Conservation (phyloP, 371 early-diverging fungal genomes). For the Mucor sp. region DNA sequence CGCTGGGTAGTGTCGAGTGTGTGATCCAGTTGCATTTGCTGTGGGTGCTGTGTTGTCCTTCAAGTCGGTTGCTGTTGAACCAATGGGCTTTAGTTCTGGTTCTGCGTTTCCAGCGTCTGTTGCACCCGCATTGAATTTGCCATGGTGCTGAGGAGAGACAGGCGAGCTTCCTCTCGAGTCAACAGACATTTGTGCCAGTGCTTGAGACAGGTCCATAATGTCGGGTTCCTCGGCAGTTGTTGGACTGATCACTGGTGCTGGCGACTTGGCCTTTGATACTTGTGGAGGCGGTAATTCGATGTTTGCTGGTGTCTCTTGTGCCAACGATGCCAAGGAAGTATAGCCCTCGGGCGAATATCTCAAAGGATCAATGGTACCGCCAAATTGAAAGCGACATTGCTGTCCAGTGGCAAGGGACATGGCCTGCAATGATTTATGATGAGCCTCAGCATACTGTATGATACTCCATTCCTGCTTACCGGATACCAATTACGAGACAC, state of each 20-base stretch:
- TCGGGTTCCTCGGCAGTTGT: slow-evolving; percentile 12
- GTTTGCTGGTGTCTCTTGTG: slow-evolving; percentile 3
- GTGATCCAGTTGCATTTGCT: not conserved
- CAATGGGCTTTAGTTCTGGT: slow-evolving; percentile 27
- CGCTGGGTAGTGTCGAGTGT: not conserved
- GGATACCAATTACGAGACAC: slow-evolving; percentile 57
- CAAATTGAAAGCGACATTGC: slow-evolving; percentile 43
- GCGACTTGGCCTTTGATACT: not conserved
- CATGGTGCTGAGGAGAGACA: not conserved
- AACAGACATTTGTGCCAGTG: not conserved
- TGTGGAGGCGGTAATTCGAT: slow-evolving; percentile 29
- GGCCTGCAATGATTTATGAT: slow-evolving; percentile 21
- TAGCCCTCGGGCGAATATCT: slow-evolving; percentile 36
- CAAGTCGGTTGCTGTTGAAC: not conserved
- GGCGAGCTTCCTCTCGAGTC: not conserved
- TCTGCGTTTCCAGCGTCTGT: slow-evolving; percentile 18
- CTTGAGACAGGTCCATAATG: slow-evolving; percentile 8
- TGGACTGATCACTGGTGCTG: not conserved
- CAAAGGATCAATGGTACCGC: slow-evolving; percentile 38
- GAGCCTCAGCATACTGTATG: no score
- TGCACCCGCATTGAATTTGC: not conserved
- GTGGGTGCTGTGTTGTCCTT: not conserved
- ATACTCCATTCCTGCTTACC: slow-evolving; percentile 14
- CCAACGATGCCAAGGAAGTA: slow-evolving; percentile 23
- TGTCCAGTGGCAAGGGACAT: slow-evolving; percentile 46